Evolutionary conservation across 805 yeast species (phyloP).

Genomic region (Candida cerambycidarum): DNA sequence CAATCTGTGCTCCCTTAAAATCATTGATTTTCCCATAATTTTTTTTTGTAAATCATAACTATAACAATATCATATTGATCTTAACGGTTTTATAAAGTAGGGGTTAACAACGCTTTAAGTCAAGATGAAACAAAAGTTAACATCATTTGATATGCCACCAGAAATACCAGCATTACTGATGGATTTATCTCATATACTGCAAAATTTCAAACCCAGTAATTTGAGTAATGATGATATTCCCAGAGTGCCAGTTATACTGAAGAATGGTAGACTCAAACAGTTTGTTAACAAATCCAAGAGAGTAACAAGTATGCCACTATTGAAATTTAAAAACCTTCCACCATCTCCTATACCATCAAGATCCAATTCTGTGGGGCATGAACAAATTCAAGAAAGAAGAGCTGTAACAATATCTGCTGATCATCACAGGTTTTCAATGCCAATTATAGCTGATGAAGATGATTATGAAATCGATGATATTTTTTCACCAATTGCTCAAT

Average conservation of each 20-base stretch:
- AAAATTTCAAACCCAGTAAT: conserved; percentile 27
- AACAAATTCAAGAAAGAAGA: neutral
- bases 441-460: conserved; percentile 2
- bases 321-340: conserved; percentile 6
- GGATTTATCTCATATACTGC: conserved; percentile 30
- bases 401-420: neutral
- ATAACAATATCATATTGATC: too few relatives aligned
- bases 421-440: conserved; percentile 4
- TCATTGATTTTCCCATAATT: conserved; percentile 1
- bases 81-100: neutral
- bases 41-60: neutral
- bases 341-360: conserved; percentile 1
- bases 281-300: conserved; percentile 14
- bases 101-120: neutral
- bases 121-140: conserved; percentile 21
- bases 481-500: neutral
- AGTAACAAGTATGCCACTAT: conserved; percentile 14
- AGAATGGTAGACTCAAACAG: conserved; percentile 22
- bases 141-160: conserved; percentile 25
- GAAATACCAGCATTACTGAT: conserved; percentile 23
- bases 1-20: conserved; percentile 3
- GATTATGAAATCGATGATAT: neutral
- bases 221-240: conserved; percentile 30
- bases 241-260: conserved; percentile 14
- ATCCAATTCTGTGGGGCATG: neutral